These are phyloP conservation scores for Tremella fuciformis DNA, from an alignment of 768 basidiomycete species.

Conservation along the genomic window DNA sequence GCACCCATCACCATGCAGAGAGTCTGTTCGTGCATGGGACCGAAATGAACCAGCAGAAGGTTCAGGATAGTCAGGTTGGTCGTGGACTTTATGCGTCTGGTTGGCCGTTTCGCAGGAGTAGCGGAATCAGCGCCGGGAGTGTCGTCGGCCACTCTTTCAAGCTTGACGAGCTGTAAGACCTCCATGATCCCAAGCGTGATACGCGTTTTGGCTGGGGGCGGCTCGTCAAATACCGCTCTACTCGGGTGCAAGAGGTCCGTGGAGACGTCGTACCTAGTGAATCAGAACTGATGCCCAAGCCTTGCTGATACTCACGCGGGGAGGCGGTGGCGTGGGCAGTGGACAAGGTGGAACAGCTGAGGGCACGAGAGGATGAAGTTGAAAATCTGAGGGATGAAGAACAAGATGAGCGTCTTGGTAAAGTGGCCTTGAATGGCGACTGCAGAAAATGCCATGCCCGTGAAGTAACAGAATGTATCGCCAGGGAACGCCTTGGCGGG, in stretches of 20 bases:
- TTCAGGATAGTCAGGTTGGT: constrained; percentile 93
- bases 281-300: no score
- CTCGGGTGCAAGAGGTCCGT: constrained; percentile 79
- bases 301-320: constrained; percentile 65
- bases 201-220: constrained; percentile 60
- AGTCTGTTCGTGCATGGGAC: constrained; percentile 79
- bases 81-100: constrained; percentile 62
- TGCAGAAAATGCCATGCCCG: constrained; percentile 98
- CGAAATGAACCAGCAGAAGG: constrained; percentile 71
- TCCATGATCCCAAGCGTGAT: constrained; percentile 63
- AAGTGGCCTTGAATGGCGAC: constrained; percentile 97
- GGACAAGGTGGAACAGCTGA: constrained; percentile 88
- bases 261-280: constrained; percentile 66
- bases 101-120: constrained; percentile 53
- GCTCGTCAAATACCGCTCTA: constrained; percentile 60
- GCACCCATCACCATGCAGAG: constrained; percentile 71
- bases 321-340: constrained; percentile 89
- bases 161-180: constrained; percentile 63
- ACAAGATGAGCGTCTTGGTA: constrained; percentile 90
- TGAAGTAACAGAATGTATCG: constrained; percentile 94
- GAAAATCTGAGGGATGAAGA: constrained; percentile 97
- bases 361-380: constrained; percentile 94
- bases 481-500: constrained; percentile 92
- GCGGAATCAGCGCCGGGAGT: not conserved
- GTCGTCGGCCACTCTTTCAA: constrained; percentile 49